phyloP scores from a whole-genome alignment of 2,329 filamentous ascomycete genomes.

The Calonectria ilicicola region DNA sequence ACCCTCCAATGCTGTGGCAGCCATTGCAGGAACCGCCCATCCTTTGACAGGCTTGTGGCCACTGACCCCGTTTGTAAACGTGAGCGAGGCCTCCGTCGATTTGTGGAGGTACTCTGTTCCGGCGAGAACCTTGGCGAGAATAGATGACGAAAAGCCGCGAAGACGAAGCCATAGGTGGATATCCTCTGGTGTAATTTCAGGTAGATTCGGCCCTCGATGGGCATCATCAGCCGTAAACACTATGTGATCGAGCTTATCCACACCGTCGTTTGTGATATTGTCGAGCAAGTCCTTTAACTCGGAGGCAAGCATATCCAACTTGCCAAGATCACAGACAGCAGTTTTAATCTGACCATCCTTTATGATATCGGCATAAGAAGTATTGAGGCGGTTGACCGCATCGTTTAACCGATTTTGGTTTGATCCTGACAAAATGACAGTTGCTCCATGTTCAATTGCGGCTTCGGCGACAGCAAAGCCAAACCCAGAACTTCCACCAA shows the following conservation, averaged over 20 bases:
- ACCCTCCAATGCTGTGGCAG: background rate
- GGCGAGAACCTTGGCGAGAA: conserved; percentile 2
- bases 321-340: background rate
- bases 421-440: background rate
- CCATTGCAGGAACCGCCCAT: background rate
- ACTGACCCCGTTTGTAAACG: conserved; percentile 7
- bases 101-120: background rate
- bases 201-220: background rate
- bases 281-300: background rate
- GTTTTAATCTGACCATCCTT: background rate
- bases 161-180: background rate
- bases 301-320: background rate
- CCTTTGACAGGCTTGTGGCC: background rate
- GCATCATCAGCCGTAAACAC: background rate
- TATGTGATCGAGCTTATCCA: background rate
- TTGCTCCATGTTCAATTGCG: conserved; percentile 6
- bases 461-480: conserved; percentile 17
- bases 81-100: background rate
- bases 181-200: background rate
- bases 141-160: background rate
- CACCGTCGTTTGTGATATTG: background rate
- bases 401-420: background rate
- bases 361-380: background rate
- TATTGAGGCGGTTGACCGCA: background rate
- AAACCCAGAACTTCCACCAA: conserved; percentile 7